Evolutionary conservation across 2,329 filamentous ascomycete species (phyloP), one percentile per base, ranked within the genome.

Genomic region (Aspergillus cejpii): DNA sequence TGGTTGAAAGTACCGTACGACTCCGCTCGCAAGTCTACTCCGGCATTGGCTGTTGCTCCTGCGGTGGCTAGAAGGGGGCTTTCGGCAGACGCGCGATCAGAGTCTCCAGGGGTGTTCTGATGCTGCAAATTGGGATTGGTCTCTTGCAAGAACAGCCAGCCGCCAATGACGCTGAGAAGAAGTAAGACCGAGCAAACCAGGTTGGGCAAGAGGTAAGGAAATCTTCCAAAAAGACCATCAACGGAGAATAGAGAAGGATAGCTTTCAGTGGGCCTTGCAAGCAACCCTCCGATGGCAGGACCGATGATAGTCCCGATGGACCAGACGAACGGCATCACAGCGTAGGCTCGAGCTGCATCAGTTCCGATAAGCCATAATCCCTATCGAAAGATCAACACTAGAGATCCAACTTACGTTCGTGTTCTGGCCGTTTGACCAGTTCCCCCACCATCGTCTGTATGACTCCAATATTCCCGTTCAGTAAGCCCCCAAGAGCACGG

Each of bases 301-400:
- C 90, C 90, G 42, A 94, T 76, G 52, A 95, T 94, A 7, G 87
- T 94, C 19, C 90, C 90, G 41, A 95, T 83, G 37, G 79, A 84
- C 89, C 90, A 96, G 6, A 95, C 85, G 60, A 95, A 95, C 0
- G 90, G 90, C 87, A 96, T 94, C 36, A 95, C 80, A 2, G 88
- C 82, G 64, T 90, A 95, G 21, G 90, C 90, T 50, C 84, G 81
- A 47, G 88, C 85, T 87, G 56, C 50, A 41, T 19, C 3, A 26
- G 41, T 31, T 37, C 14, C 11, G n/a, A 33, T 48, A 36, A 55
- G 49, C 46, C 49, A 48, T 11, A 44, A 20, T 6, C 17, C 24
- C 26, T 1, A 23, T 12, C 5, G 11, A 27, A 24, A 28, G 15
- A n/a, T 28, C 2, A 37, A 11, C 15, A 23, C 4, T 5, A 10